Conservation (phyloP, 2,329 filamentous ascomycete genomes). For the Aspergillus japonicus region DNA sequence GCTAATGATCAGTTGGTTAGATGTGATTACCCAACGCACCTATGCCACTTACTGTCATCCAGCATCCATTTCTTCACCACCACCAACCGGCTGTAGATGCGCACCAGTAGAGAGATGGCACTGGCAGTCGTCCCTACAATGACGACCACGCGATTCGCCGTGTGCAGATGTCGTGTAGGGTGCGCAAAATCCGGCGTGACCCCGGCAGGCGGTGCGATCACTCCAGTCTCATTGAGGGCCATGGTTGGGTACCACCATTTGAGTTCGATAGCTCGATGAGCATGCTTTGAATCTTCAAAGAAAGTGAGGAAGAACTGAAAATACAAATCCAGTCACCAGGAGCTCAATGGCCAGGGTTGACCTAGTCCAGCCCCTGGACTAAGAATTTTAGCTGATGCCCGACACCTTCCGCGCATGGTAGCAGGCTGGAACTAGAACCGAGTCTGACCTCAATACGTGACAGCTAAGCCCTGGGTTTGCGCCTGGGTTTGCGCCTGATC, state of each 20-base stretch:
- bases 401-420: neutral
- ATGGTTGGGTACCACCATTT: neutral
- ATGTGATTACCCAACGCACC: neutral
- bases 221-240: neutral
- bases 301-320: neutral
- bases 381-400: neutral
- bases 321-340: neutral
- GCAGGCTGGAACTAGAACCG: neutral
- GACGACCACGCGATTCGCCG: neutral
- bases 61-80: constrained; percentile 2
- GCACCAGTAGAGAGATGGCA: neutral
- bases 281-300: neutral
- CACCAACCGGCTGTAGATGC: neutral
- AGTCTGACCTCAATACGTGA: neutral
- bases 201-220: neutral
- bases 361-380: neutral
- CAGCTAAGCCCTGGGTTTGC: neutral
- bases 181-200: neutral
- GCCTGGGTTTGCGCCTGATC: neutral
- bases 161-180: neutral
- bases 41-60: constrained; percentile 2
- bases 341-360: neutral
- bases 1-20: neutral
- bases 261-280: neutral
- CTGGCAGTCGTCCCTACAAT: neutral